These are phyloP conservation scores for Paracamarosporium sp. DNA, from an alignment of 2,329 filamentous ascomycete species.

Conservation along the genomic window DNA sequence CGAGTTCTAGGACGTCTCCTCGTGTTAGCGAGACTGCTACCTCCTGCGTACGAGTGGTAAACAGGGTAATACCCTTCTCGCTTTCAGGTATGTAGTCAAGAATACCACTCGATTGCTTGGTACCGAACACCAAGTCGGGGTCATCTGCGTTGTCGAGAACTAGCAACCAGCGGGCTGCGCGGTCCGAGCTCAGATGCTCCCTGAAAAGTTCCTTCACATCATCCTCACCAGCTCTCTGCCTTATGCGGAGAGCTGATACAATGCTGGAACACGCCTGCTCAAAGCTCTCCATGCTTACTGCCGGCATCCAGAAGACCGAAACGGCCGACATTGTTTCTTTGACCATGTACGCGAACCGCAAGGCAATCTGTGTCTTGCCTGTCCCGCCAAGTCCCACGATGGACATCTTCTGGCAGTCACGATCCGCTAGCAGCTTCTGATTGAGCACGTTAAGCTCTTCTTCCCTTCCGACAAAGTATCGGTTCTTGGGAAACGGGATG, in stretches of 20 bases:
- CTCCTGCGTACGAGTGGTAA: slow-evolving; percentile 16
- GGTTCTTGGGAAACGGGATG: slow-evolving; percentile 34
- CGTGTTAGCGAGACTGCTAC: slow-evolving; percentile 13
- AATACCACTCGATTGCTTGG: slow-evolving; percentile 8
- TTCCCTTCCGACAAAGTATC: slow-evolving; percentile 31
- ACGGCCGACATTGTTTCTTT: slow-evolving; percentile 18
- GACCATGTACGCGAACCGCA: slow-evolving; percentile 35
- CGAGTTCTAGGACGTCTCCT: slow-evolving; percentile 18
- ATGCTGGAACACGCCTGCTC: slow-evolving; percentile 23
- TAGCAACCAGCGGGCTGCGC: slow-evolving; percentile 17
- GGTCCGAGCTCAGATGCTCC: slow-evolving; percentile 21
- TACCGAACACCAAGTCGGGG: slow-evolving; percentile 13
- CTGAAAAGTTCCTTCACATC: slow-evolving; percentile 27
- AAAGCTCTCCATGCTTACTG: slow-evolving; percentile 27
- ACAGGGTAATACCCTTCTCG: slow-evolving; percentile 12
- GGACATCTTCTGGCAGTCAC: slow-evolving; percentile 30
- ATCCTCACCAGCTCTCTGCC: slow-evolving; percentile 16
- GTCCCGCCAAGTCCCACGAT: slow-evolving; percentile 37
- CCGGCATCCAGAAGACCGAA: slow-evolving; percentile 31
- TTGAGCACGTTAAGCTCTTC: slow-evolving; percentile 30
- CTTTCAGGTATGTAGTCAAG: slow-evolving; percentile 19
- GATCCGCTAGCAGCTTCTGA: slow-evolving; percentile 27
- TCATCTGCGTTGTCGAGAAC: slow-evolving; percentile 19
- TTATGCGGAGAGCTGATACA: slow-evolving; percentile 17
- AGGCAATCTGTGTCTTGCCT: slow-evolving; percentile 40